A percentile compares a stretch with the other conserved stretches of the same genome.
These are phyloP conservation scores for Macrolepiota fuliginosa DNA, from an alignment of 768 basidiomycete genomes.

Conservation along the genomic window DNA sequence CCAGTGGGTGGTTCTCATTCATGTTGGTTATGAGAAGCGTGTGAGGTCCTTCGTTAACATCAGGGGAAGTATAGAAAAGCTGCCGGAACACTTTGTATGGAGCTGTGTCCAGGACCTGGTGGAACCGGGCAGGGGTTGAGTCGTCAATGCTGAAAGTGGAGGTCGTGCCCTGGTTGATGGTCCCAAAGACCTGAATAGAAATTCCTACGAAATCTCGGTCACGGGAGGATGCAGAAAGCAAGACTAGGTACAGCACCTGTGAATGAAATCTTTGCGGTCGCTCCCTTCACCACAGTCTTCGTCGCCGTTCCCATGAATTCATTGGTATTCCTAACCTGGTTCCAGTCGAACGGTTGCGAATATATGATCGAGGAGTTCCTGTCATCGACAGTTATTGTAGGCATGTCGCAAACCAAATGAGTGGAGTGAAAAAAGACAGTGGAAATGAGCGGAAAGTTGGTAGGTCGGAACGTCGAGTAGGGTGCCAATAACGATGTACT, in stretches of 20 bases:
- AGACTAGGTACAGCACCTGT: neutral
- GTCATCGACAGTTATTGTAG: neutral
- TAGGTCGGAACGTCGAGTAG: neutral
- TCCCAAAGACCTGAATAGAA: slow-evolving; percentile 3
- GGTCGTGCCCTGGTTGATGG: neutral
- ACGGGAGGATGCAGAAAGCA: too few species aligned
- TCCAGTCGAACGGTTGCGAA: neutral
- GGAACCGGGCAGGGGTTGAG: neutral
- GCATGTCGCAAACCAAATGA: neutral
- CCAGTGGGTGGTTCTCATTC: neutral
- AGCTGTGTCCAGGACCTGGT: neutral
- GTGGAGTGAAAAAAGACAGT: neutral
- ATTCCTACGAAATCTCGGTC: neutral
- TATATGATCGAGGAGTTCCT: neutral
- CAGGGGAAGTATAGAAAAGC: slow-evolving; percentile 16
- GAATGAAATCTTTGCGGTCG: neutral
- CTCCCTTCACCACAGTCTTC: neutral
- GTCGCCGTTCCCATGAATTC: neutral
- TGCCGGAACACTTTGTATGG: slow-evolving; percentile 9
- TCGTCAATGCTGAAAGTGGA: neutral
- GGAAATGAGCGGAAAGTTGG: neutral
- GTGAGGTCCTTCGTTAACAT: slow-evolving; percentile 17
- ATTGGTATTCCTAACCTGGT: too few species aligned
- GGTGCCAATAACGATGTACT: neutral
- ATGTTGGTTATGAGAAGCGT: slow-evolving; percentile 19